These are phyloP conservation scores for Aegilops umbellulata DNA, from an alignment of 176 grass and related monocot species.

Conservation along the genomic window DNA sequence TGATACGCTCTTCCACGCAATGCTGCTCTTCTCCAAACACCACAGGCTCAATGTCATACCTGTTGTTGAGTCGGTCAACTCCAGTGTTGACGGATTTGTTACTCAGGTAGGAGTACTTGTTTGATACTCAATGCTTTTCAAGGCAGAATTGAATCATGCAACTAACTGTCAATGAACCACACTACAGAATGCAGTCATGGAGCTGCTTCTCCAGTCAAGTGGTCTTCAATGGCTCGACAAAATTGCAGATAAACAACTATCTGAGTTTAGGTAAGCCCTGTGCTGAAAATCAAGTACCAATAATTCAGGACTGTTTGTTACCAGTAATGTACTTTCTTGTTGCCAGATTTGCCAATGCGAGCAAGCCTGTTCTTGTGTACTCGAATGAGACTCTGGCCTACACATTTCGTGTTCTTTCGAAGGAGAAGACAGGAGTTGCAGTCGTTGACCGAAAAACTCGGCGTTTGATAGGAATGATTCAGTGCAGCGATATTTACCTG, in stretches of 20 bases:
- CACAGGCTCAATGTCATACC: slow-evolving; percentile 55
- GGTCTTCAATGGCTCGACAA: slow-evolving; percentile 58
- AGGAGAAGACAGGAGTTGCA: slow-evolving; percentile 38
- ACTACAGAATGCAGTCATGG: slow-evolving; percentile 42
- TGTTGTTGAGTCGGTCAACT: slow-evolving; percentile 42
- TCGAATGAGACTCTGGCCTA: slow-evolving; percentile 37
- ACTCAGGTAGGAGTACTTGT: slow-evolving; percentile 46
- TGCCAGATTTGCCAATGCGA: slow-evolving; percentile 13
- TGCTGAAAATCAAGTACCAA: background rate
- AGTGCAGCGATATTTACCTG: slow-evolving; percentile 41
- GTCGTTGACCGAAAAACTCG: slow-evolving; percentile 40
- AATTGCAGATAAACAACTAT: slow-evolving; percentile 47
- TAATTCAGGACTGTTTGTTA: background rate
- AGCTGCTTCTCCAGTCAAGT: slow-evolving; percentile 56
- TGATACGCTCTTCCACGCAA: slow-evolving; percentile 52
- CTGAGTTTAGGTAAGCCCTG: slow-evolving; percentile 40
- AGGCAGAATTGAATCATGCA: background rate
- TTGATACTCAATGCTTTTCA: background rate
- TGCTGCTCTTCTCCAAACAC: slow-evolving; percentile 62
- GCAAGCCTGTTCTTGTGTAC: slow-evolving; percentile 25
- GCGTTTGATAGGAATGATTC: slow-evolving; percentile 37
- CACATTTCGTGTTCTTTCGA: slow-evolving; percentile 34
- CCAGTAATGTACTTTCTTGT: background rate
- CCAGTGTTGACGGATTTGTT: slow-evolving; percentile 37
- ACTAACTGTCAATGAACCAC: background rate